Conservation (phyloP, 2,329 filamentous ascomycete species). For the Fusarium sp. region DNA sequence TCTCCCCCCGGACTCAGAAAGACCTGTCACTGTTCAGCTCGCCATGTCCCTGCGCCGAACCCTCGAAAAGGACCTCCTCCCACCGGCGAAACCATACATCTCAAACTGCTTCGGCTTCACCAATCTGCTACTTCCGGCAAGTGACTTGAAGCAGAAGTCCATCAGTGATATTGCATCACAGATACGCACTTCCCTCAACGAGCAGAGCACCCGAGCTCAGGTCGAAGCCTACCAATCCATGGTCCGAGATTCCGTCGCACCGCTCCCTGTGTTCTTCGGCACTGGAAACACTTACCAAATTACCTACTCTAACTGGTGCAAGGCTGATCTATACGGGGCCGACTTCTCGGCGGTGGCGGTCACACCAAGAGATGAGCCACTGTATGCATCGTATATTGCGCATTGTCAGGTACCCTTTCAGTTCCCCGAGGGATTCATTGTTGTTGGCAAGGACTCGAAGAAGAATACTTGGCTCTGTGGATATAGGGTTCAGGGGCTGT, state of each 20-base stretch:
- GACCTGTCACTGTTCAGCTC: not conserved
- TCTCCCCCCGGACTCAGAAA: not conserved
- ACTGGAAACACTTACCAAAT: not conserved
- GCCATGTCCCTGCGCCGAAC: conserved; percentile 1
- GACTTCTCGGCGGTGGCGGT: not conserved
- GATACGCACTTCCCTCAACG: conserved; percentile 2
- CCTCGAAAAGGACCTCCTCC: not conserved
- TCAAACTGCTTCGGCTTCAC: conserved; percentile 2
- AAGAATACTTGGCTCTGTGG: conserved; percentile 33
- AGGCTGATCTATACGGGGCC: not conserved
- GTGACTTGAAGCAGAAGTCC: not conserved
- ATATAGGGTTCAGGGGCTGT: conserved; percentile 19
- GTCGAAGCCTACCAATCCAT: conserved; percentile 30
- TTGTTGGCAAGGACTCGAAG: conserved; percentile 23
- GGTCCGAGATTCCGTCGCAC: conserved; percentile 17
- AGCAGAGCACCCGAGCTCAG: conserved; percentile 18
- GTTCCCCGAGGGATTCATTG: conserved; percentile 26
- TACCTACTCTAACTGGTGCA: not conserved
- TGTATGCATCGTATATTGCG: not conserved
- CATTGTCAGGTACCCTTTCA: not conserved
- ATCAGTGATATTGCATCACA: not conserved
- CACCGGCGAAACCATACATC: not conserved
- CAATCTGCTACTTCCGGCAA: not conserved
- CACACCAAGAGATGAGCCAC: not conserved
- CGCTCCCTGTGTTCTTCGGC: conserved; percentile 8